A percentile compares a stretch with the other conserved stretches of the same genome.
Conservation (phyloP, 208 protist genomes). For the Porcisia hertigi region DNA sequence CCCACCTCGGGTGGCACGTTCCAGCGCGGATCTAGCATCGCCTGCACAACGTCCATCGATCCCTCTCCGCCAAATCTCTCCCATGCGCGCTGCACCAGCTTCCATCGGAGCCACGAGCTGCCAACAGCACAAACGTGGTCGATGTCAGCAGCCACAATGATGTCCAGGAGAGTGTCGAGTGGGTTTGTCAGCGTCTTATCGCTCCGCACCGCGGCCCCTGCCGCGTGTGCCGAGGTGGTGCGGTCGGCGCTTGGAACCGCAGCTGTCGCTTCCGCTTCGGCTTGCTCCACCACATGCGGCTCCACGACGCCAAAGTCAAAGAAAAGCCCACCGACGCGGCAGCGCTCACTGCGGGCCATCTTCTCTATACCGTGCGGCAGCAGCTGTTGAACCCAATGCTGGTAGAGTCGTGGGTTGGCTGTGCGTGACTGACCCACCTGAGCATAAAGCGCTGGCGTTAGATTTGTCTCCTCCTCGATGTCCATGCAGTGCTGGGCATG, state of each 20-base stretch:
- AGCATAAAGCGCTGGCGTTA: conserved; percentile 48
- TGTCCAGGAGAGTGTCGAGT: conserved; percentile 58
- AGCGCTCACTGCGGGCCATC: conserved; percentile 59
- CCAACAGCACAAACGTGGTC: conserved; percentile 72
- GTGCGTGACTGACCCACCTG: conserved; percentile 33
- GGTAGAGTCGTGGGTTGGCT: conserved; percentile 43
- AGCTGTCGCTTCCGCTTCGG: conserved; percentile 22
- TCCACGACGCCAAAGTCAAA: conserved; percentile 65
- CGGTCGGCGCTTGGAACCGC: conserved; percentile 5
- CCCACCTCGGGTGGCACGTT: conserved; percentile 28
- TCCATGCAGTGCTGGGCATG: conserved; percentile 59
- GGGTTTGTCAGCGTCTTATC: conserved; percentile 34
- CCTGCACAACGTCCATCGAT: conserved; percentile 12
- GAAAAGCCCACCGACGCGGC: conserved; percentile 71
- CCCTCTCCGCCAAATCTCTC: conserved; percentile 28
- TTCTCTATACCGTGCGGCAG: conserved; percentile 35
- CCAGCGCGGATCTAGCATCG: conserved; percentile 21
- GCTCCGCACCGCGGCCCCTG: not conserved
- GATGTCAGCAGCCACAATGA: conserved; percentile 48
- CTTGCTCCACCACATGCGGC: conserved; percentile 33
- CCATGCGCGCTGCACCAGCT: conserved; percentile 57
- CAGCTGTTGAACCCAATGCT: conserved; percentile 41
- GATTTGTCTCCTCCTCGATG: conserved; percentile 60
- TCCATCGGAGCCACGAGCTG: conserved; percentile 69
- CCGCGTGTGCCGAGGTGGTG: not conserved